phyloP scores from a whole-genome alignment of 306 rosid genomes.

The Dalbergia cochinchinensis region DNA sequence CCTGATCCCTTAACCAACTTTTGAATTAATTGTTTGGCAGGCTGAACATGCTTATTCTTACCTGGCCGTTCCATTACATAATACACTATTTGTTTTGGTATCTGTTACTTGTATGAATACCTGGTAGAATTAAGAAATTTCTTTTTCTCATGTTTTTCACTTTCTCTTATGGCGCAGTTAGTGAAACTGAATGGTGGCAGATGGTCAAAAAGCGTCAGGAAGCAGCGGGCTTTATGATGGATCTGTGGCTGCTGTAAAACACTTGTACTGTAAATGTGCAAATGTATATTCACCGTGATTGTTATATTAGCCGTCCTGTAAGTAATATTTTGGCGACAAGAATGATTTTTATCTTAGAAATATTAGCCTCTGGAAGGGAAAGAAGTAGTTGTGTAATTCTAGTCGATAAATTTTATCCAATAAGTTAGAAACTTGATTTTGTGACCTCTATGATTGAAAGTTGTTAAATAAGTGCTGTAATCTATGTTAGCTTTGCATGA shows the following conservation, averaged over 20 bases:
- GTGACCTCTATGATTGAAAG: neutral
- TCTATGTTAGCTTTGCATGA: neutral
- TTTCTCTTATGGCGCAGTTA: constrained; percentile 18
- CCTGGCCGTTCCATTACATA: neutral
- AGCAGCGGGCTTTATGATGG: constrained; percentile 31
- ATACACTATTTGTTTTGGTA: constrained; percentile 32
- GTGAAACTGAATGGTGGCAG: constrained; percentile 15
- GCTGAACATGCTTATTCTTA: neutral
- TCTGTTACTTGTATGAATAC: constrained; percentile 3
- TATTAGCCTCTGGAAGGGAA: constrained; percentile 16
- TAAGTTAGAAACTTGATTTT: constrained; percentile 10
- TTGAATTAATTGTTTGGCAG: too few species aligned
- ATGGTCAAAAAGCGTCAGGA: constrained; percentile 28
- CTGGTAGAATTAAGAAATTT: neutral
- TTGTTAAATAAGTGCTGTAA: neutral
- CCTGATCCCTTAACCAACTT: too few species aligned
- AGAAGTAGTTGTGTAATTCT: constrained; percentile 35
- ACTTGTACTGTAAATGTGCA: constrained; percentile 39
- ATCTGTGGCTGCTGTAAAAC: constrained; percentile 30
- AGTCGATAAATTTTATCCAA: neutral
- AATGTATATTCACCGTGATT: constrained; percentile 41
- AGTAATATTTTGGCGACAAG: constrained; percentile 52
- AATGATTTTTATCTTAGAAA: constrained; percentile 29
- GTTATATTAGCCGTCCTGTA: constrained; percentile 42
- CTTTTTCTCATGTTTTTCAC: constrained; percentile 32